Evolutionary conservation across 345 rosid genomes (phyloP).

Genomic region (Trapa bicornis): DNA sequence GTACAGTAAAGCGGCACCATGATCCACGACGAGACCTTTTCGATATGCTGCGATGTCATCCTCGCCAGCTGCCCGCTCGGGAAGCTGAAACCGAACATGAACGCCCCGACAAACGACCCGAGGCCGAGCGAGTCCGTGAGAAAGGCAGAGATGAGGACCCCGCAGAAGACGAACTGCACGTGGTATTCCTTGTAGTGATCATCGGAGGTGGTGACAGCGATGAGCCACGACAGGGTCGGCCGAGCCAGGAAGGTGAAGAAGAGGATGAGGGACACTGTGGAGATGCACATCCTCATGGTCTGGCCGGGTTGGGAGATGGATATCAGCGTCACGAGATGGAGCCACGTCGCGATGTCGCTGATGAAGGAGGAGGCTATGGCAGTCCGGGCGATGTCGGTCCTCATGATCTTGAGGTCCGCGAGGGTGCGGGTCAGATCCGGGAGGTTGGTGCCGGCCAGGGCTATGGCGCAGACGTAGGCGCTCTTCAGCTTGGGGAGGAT

Average conservation of each 20-base stretch:
- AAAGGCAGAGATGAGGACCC: slow-evolving; percentile 30
- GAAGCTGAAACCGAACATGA: slow-evolving; percentile 50
- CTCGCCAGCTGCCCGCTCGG: slow-evolving; percentile 27
- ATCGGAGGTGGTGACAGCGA: slow-evolving; percentile 9
- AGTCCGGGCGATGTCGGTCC: slow-evolving; percentile 36
- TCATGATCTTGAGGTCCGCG: slow-evolving; percentile 55
- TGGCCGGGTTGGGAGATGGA: slow-evolving; percentile 5
- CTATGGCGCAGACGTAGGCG: slow-evolving; percentile 32
- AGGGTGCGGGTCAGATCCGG: slow-evolving; percentile 44
- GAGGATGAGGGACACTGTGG: slow-evolving; percentile 19
- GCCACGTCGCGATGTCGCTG: slow-evolving; percentile 42
- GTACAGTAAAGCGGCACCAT: slow-evolving; percentile 42
- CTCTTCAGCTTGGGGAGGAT: slow-evolving; percentile 11
- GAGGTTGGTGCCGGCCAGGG: slow-evolving; percentile 45
- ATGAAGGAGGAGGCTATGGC: slow-evolving; percentile 42
- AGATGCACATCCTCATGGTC: slow-evolving; percentile 3
- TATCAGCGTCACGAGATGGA: slow-evolving; percentile 19
- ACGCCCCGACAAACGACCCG: slow-evolving; percentile 46
- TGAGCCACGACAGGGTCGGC: slow-evolving; percentile 28
- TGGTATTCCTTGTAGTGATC: slow-evolving; percentile 31
- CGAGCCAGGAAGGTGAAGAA: slow-evolving; percentile 26
- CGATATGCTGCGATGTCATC: slow-evolving; percentile 29
- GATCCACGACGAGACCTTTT: slow-evolving; percentile 27
- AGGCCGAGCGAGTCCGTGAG: slow-evolving; percentile 40
- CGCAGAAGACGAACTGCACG: slow-evolving; percentile 29